A percentile compares a stretch with the other conserved stretches of the same genome.
phyloP scores from a whole-genome alignment of 805 yeast genomes.

The Candida sonorensis region DNA sequence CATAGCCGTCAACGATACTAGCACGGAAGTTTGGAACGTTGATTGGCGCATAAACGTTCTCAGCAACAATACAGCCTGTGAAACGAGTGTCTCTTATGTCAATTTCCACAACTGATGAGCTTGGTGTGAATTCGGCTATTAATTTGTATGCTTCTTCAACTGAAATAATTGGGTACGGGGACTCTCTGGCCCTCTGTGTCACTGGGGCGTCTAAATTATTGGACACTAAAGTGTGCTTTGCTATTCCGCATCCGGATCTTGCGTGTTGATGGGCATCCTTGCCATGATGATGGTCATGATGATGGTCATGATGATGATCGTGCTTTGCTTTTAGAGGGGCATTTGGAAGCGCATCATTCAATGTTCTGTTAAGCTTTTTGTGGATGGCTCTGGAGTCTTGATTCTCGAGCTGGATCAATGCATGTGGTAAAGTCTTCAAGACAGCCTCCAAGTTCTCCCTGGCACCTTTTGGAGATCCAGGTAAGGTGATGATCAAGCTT shows the following conservation, averaged over 20 bases:
- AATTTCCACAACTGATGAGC: constrained; percentile 17
- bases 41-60: constrained; percentile 32
- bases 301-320: constrained; percentile 9
- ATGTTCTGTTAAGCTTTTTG: constrained; percentile 20
- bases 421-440: constrained; percentile 34
- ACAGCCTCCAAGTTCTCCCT: constrained; percentile 37
- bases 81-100: constrained; percentile 21
- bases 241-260: constrained; percentile 24
- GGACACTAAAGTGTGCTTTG: constrained; percentile 31
- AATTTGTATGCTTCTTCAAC: constrained; percentile 32
- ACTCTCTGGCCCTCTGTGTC: constrained; percentile 34
- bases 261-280: constrained; percentile 15
- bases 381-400: constrained; percentile 36
- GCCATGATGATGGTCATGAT: constrained; percentile 10
- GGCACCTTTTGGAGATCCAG: constrained; percentile 48
- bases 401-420: constrained; percentile 30
- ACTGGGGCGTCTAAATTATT: constrained; percentile 33
- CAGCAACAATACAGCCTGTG: constrained; percentile 35
- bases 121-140: constrained; percentile 30
- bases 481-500: constrained; percentile 37
- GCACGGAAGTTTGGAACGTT: constrained; percentile 46
- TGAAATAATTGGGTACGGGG: constrained; percentile 43
- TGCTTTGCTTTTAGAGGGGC: constrained; percentile 1
- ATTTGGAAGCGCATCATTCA: constrained; percentile 19
- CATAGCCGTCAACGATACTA: constrained; percentile 52